Conservation (phyloP, 257 asterid species). For the Fraxinus pennsylvanica region DNA sequence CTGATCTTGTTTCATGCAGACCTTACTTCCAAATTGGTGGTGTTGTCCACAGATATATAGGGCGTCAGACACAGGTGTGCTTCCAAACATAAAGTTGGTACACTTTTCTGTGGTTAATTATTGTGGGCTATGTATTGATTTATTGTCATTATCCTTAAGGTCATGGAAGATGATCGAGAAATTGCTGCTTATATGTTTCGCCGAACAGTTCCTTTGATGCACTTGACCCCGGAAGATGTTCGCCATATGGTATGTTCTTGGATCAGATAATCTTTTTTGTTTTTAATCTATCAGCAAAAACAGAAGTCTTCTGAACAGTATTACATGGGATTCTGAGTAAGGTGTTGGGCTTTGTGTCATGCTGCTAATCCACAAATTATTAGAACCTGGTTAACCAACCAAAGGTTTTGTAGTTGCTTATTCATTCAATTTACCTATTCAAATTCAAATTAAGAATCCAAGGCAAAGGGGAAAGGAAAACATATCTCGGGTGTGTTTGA, state of each 20-base stretch:
- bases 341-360: neutral
- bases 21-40: constrained; percentile 97
- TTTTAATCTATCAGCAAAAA: neutral
- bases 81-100: neutral
- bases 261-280: neutral
- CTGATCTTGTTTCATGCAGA: constrained; percentile 76
- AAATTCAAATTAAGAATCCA: constrained; percentile 1
- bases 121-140: constrained; percentile 22
- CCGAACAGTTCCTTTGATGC: constrained; percentile 91
- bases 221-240: constrained; percentile 86
- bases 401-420: neutral
- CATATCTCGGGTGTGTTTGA: too few relatives aligned
- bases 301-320: constrained; percentile 4
- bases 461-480: neutral
- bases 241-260: constrained; percentile 76
- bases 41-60: constrained; percentile 94
- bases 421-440: constrained; percentile 13
- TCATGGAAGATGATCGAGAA: constrained; percentile 98
- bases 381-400: constrained; percentile 14
- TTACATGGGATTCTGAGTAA: constrained; percentile 20
- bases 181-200: constrained; percentile 99
- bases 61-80: constrained; percentile 93
- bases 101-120: constrained; percentile 14
- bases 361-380: constrained; percentile 13
- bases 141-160: constrained; percentile 48